Evolutionary conservation across 2,329 filamentous ascomycete species (phyloP), one percentile per base, ranked within the genome.

Genomic region (Claviceps monticola): DNA sequence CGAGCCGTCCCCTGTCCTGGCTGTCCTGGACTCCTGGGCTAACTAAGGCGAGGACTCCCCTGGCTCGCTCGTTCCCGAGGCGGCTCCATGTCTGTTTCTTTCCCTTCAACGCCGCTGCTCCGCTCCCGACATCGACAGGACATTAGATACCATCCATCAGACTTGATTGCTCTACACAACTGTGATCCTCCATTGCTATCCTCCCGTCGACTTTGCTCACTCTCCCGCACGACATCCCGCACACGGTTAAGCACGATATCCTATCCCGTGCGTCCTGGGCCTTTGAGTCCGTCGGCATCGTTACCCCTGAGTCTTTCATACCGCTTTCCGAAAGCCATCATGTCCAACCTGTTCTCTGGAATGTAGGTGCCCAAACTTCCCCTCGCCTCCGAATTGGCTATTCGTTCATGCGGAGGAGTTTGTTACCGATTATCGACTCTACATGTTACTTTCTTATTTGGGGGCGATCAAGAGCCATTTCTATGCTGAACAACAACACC

Each of bases 291-390:
- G 23, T 55, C 44, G 29, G 36, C 54, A 26, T 56, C 38, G 34
- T 29, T 49, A 41, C 43, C 50, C 34, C 51, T 49, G 46, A 47
- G 41, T 44, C 45, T 46, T 50, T 36, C 49, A 46, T 51, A 51
- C 52, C 54, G 48, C 53, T 46, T 46, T 51, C 54, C 47, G 34
- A n/a, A 48, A 46, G 46, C 38, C 59, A 69, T 60, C 63, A 80
- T 79, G 76, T 79, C 76, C 60, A 79, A 78, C 68, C 68, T 80
- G 60, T 79, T 80, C 64, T 79, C 76, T 61, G 76, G 76, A 67
- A 79, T 80, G 76, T 80, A 71, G 76, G 76, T 77, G 56, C 52
- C 55, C 50, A 51, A 42, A 50, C 19, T 36, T 52, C 19, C n/a
- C 2, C 1, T 39, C 2, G 17, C 8, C 37, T 13, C 13, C 4